These are phyloP conservation scores for Rhodotorula sphaerocarpa DNA, from an alignment of 768 basidiomycete species.

Conservation along the genomic window DNA sequence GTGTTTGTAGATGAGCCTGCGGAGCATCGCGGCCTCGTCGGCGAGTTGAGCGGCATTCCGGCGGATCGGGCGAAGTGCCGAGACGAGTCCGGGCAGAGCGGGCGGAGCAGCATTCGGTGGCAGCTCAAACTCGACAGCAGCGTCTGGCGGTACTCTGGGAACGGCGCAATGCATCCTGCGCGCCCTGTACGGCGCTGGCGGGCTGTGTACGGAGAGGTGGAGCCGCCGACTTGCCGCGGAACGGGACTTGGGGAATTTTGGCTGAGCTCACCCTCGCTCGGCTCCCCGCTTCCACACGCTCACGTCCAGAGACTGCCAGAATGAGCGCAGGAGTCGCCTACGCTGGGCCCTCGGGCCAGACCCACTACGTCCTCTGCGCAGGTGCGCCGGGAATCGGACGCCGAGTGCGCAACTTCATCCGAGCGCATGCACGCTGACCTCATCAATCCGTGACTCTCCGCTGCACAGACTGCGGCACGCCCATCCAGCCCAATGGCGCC, in stretches of 20 bases:
- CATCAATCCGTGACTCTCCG: background rate
- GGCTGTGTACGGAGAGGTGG: too few relatives aligned
- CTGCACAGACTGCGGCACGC: slow-evolving; percentile 39
- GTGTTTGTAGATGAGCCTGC: slow-evolving; percentile 36
- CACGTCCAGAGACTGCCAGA: too few relatives aligned
- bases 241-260: too few relatives aligned
- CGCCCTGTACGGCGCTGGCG: too few relatives aligned
- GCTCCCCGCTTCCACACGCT: too few relatives aligned
- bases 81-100: slow-evolving; percentile 28
- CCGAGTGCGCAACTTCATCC: too few relatives aligned
- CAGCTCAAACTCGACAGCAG: background rate
- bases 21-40: slow-evolving; percentile 17
- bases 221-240: too few relatives aligned
- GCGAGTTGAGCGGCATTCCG: slow-evolving; percentile 8
- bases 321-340: slow-evolving; percentile 34
- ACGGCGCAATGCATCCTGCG: too few relatives aligned
- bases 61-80: slow-evolving; percentile 27
- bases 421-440: background rate
- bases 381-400: too few relatives aligned
- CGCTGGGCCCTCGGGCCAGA: slow-evolving; percentile 33
- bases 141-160: too few relatives aligned
- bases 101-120: background rate
- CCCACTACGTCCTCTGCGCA: slow-evolving; percentile 42
- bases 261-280: too few relatives aligned
- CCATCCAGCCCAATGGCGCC: slow-evolving; percentile 55